Evolutionary conservation across 225 moss, liverwort and hornwort genomes (phyloP).

Genomic region (Marchantia paleacea): DNA sequence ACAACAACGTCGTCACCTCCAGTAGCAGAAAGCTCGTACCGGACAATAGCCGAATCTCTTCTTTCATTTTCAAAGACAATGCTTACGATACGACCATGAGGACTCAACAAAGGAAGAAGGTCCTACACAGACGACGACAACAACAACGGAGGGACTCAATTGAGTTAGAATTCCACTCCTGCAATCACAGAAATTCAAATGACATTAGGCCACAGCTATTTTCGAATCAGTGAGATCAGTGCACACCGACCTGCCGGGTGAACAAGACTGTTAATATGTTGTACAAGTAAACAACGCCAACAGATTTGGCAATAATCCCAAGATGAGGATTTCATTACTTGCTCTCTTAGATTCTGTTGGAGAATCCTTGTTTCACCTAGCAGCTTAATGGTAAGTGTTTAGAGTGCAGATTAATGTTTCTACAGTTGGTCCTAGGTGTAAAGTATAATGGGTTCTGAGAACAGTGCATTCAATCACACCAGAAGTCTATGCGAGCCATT

Average conservation of each 20-base stretch:
- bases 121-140: slow-evolving; percentile 29
- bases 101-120: slow-evolving; percentile 30
- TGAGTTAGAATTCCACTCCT: background rate
- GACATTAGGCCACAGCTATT: background rate
- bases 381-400: no score
- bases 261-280: background rate
- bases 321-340: no score
- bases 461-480: no score
- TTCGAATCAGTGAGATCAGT: background rate
- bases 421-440: no score
- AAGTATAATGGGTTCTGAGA: no score
- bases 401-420: no score
- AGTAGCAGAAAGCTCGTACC: slow-evolving; percentile 29
- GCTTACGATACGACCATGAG: slow-evolving; percentile 38
- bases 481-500: no score
- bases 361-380: no score
- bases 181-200: background rate
- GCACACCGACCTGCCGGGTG: background rate
- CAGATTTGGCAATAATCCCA: no score
- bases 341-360: no score
- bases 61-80: slow-evolving; percentile 49
- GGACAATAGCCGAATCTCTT: slow-evolving; percentile 42
- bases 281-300: background rate
- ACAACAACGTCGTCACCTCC: slow-evolving; percentile 37
- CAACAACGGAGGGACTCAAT: background rate